Conservation (phyloP, 2,329 filamentous ascomycete species). For the Diaporthe citriasiana region DNA sequence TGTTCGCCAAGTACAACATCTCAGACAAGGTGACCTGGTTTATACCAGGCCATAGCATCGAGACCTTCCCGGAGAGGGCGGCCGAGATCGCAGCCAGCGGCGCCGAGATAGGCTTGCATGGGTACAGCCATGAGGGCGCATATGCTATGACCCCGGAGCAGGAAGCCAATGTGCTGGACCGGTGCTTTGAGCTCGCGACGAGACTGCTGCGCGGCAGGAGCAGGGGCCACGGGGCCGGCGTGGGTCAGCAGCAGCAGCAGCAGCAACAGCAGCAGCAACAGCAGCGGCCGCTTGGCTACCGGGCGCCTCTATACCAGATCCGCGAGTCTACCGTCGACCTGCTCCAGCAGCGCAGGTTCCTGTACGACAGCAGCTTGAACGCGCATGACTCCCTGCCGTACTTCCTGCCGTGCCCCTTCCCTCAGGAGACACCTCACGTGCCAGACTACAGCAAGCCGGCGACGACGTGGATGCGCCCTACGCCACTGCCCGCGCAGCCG, state of each 20-base stretch:
- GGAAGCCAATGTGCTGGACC: slow-evolving; percentile 61
- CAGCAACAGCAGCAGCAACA: slow-evolving; percentile 47
- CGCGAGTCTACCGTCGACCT: slow-evolving; percentile 60
- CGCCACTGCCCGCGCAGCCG: slow-evolving; percentile 47
- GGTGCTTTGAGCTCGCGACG: slow-evolving; percentile 56
- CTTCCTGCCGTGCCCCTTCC: slow-evolving; percentile 50
- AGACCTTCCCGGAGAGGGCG: slow-evolving; percentile 61
- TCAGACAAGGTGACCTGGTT: slow-evolving; percentile 65
- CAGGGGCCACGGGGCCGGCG: neutral
- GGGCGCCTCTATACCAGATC: slow-evolving; percentile 64
- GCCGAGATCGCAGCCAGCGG: slow-evolving; percentile 58
- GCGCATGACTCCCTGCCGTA: slow-evolving; percentile 63
- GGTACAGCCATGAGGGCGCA: slow-evolving; percentile 63
- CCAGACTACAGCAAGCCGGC: slow-evolving; percentile 54
- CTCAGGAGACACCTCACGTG: slow-evolving; percentile 53
- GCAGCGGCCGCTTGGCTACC: slow-evolving; percentile 59
- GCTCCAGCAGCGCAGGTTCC: slow-evolving; percentile 58
- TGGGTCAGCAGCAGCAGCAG: slow-evolving; percentile 45
- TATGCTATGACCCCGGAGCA: slow-evolving; percentile 59
- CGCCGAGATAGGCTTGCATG: slow-evolving; percentile 62
- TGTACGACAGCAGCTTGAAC: slow-evolving; percentile 61
- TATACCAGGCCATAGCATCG: slow-evolving; percentile 64
- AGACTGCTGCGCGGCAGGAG: slow-evolving; percentile 51
- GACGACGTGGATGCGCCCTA: slow-evolving; percentile 62
- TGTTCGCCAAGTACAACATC: slow-evolving; percentile 59